Base-by-base conservation (phyloP, 108 stramenopile species). In the Bacterosira constricta region DNA sequence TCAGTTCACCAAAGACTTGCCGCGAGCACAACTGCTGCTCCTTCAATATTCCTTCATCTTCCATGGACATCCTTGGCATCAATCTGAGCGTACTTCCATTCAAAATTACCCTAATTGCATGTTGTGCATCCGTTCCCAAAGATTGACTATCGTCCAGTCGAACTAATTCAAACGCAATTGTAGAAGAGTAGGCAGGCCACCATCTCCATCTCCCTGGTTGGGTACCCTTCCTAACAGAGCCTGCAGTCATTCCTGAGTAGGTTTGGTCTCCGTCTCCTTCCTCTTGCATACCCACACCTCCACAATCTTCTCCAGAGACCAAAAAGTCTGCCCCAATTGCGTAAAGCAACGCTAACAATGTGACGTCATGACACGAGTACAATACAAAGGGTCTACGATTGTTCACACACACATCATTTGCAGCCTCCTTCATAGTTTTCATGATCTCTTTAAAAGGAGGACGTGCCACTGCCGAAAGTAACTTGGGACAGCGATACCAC, bases 361-460 rank as follows among this genome's bases (percentile, higher is more conserved):
- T 92, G 12, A 92, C 87, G 51, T 92, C 91, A 63, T 92, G 91
- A 61, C 88, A 87, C 29, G 86, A 83, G 66, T 90, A 92, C 8
- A 90, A 49, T 3, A 71, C 73, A 56, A 92, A 89, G 6, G 89
- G 86, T 38, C 47, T 73, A 12, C 79, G 72, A 49, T 77, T 80
- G 15, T 38, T 35, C 6, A 15, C 39, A n/a, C 53, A 69, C 29
- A 69, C 20, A 25, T 41, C 32, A 29, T 55, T 49, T 10, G 53
- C 75, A 21, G 78, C 65, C 17, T 68, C 54, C 15, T 76, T 57
- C 66, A 86, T 73, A 27, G 74, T 55, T 31, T 44, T 18, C 52
- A 56, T 21, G 18, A 89, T 75, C 41, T 92, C 91, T 31, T 77
- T 61, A 18, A 90, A 77, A 1, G 87, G 82, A 5, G 91, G 89